Conservation (phyloP, 768 basidiomycete genomes). For the Tricholomella constricta region DNA sequence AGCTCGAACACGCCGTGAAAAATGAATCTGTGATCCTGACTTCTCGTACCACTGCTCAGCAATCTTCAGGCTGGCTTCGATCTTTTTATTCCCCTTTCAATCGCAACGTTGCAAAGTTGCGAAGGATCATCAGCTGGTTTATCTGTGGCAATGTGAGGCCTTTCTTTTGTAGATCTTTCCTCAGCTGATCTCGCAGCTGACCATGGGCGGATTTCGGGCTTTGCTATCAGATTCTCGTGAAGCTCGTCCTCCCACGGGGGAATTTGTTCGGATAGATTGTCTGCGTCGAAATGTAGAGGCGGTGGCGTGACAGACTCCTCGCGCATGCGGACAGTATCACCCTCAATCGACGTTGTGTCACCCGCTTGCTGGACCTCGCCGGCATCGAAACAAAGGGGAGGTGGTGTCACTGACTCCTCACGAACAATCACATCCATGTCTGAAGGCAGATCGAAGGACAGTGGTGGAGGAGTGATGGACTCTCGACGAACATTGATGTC, state of each 20-base stretch:
- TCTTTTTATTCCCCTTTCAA: conserved; percentile 30
- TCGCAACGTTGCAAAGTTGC: conserved; percentile 35
- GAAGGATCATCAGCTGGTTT: conserved; percentile 34
- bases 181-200: conserved; percentile 30
- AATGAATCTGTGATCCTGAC: background rate
- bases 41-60: conserved; percentile 38
- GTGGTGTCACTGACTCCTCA: no score
- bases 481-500: background rate
- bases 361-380: no score
- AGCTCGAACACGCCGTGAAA: conserved; percentile 19
- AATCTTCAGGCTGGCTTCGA: conserved; percentile 34
- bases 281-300: no score
- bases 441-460: no score
- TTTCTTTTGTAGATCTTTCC: no score
- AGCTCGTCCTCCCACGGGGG: conserved; percentile 15
- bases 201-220: conserved; percentile 24
- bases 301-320: no score
- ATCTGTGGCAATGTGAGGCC: conserved; percentile 29
- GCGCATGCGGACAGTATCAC: no score
- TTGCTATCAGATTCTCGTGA: background rate
- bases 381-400: no score
- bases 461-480: background rate
- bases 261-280: no score
- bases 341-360: no score
- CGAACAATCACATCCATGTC: no score